These are phyloP conservation scores for Samsoniella hepiali DNA, from an alignment of 2,329 filamentous ascomycete genomes.

Conservation along the genomic window DNA sequence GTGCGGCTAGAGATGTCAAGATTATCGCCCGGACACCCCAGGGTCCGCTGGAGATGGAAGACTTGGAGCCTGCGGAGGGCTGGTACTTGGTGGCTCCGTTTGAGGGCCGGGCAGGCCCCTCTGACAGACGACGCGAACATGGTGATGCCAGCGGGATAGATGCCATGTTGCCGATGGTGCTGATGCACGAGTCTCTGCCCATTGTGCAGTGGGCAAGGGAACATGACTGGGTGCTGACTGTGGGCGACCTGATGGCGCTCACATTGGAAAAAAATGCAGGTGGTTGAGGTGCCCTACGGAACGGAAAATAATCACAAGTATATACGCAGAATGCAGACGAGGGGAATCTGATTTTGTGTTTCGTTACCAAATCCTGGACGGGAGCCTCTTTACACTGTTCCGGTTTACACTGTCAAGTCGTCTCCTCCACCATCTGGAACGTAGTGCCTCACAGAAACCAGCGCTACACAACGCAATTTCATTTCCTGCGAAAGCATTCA, in stretches of 20 bases:
- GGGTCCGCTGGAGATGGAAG: background rate
- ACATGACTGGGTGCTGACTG: background rate
- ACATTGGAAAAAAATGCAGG: background rate
- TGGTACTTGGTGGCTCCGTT: constrained; percentile 4
- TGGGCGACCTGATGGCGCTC: background rate
- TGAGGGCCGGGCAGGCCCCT: background rate
- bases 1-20: background rate
- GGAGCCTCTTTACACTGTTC: no score
- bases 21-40: background rate
- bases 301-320: background rate
- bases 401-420: no score
- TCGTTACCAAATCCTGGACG: no score
- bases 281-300: background rate
- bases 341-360: no score
- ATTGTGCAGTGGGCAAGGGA: background rate
- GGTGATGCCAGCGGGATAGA: background rate
- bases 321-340: no score
- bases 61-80: background rate
- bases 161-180: background rate
- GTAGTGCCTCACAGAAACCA: no score
- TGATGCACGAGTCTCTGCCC: constrained; percentile 2
- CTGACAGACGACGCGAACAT: no score
- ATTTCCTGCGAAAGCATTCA: no score
- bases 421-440: no score
- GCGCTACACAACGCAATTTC: no score